Evolutionary conservation across 352 stramenopile species (phyloP).

Genomic region (Blastocystis sp.): DNA sequence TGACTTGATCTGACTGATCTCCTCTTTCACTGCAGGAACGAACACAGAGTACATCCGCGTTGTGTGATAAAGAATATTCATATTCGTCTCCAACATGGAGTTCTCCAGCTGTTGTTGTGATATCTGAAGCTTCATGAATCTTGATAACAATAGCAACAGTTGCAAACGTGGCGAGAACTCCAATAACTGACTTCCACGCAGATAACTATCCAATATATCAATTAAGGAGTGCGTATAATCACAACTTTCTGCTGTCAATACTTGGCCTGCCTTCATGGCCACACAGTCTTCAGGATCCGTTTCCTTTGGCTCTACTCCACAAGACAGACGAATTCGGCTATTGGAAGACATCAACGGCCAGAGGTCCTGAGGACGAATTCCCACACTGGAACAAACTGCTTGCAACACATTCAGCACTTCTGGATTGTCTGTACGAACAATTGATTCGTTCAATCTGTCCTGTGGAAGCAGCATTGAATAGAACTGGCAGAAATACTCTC

Average conservation of each 20-base stretch:
- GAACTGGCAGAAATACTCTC: constrained; percentile 68
- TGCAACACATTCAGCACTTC: background rate
- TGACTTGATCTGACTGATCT: constrained; percentile 76
- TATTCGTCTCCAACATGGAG: constrained; percentile 27
- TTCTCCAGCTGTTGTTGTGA: background rate
- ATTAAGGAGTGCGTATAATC: background rate
- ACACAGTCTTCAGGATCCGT: background rate
- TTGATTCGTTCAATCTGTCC: constrained; percentile 69
- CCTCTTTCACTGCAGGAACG: constrained; percentile 68
- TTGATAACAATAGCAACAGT: constrained; percentile 71
- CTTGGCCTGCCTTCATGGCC: background rate
- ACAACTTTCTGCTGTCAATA: background rate
- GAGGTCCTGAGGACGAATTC: constrained; percentile 28
- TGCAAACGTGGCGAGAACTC: constrained; percentile 83
- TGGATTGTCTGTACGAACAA: constrained; percentile 74
- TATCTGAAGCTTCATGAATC: constrained; percentile 7
- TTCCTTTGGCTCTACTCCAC: background rate
- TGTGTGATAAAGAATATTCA: constrained; percentile 60
- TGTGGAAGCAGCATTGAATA: constrained; percentile 77
- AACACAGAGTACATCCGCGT: constrained; percentile 88
- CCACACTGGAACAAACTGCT: background rate
- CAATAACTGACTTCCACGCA: constrained; percentile 78
- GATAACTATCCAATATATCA: constrained; percentile 77
- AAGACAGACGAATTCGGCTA: background rate
- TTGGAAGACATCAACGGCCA: constrained; percentile 13